Percentiles rank a stretch among this genome's conserved stretches.
These are phyloP conservation scores for Emericellopsis atlantica DNA, from an alignment of 2,329 filamentous ascomycete genomes.

Conservation along the genomic window DNA sequence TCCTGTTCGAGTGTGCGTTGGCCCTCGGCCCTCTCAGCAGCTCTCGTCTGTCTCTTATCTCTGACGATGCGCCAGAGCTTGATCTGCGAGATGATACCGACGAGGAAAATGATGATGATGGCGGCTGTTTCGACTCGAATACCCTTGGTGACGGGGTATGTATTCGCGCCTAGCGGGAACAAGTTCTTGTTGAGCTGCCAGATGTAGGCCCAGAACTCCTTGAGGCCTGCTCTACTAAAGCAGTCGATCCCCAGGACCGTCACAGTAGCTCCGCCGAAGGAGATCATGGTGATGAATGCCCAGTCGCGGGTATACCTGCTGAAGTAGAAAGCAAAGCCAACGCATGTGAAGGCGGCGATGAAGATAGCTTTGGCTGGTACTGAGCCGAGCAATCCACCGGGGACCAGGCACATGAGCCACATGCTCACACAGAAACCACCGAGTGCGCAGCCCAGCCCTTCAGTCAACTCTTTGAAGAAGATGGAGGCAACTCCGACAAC, in stretches of 20 bases:
- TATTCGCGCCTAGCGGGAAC: conserved; percentile 64
- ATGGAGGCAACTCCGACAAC: conserved; percentile 63
- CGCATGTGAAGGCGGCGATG: conserved; percentile 59
- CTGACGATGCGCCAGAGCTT: conserved; percentile 76
- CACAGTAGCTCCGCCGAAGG: conserved; percentile 71
- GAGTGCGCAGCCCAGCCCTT: conserved; percentile 70
- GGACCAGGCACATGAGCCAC: conserved; percentile 75
- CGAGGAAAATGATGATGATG: conserved; percentile 59
- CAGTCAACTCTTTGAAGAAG: conserved; percentile 73
- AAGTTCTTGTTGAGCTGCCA: conserved; percentile 71
- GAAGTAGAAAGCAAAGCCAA: conserved; percentile 62
- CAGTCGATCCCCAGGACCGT: conserved; percentile 80
- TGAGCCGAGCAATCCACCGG: conserved; percentile 59
- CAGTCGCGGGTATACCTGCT: conserved; percentile 68
- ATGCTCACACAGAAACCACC: conserved; percentile 78
- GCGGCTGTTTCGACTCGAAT: conserved; percentile 76
- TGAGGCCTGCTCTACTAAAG: conserved; percentile 77
- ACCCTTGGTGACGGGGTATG: conserved; percentile 76
- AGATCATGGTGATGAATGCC: conserved; percentile 61
- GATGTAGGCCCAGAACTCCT: conserved; percentile 92
- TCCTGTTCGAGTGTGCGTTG: conserved; percentile 44
- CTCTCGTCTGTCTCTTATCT: conserved; percentile 42
- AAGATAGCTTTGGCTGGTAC: conserved; percentile 57
- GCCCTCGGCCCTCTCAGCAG: conserved; percentile 33
- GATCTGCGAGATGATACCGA: conserved; percentile 74